Conservation (phyloP, 2,329 filamentous ascomycete species). For the Aspergillus sp. region DNA sequence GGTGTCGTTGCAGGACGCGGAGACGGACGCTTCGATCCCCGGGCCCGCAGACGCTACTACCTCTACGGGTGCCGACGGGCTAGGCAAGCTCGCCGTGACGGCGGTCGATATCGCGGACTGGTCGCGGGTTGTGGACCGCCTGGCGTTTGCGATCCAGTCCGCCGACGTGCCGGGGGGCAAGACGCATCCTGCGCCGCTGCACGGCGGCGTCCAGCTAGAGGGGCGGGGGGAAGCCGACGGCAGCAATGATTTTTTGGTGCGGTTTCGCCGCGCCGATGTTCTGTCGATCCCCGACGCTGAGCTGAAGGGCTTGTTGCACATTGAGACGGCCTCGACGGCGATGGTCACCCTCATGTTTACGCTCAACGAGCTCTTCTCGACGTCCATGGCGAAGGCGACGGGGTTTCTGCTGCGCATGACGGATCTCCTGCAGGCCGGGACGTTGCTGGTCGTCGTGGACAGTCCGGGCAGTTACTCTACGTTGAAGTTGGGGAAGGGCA, state of each 20-base stretch:
- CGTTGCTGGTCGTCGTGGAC: constrained; percentile 80
- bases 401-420: constrained; percentile 70
- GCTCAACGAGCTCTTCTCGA: constrained; percentile 88
- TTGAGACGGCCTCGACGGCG: constrained; percentile 19
- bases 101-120: constrained; percentile 85
- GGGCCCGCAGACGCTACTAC: neutral
- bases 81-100: constrained; percentile 46
- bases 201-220: constrained; percentile 10
- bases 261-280: constrained; percentile 52
- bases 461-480: constrained; percentile 93
- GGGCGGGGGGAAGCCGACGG: constrained; percentile 4
- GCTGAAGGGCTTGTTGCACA: constrained; percentile 35
- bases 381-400: constrained; percentile 72
- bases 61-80: neutral
- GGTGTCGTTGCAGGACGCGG: neutral
- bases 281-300: constrained; percentile 40
- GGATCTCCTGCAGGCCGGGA: constrained; percentile 53
- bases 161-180: constrained; percentile 26
- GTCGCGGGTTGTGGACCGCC: constrained; percentile 58
- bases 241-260: constrained; percentile 24
- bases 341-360: constrained; percentile 85
- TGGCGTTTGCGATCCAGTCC: constrained; percentile 55
- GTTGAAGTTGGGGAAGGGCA: constrained; percentile 62
- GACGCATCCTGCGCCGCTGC: constrained; percentile 25
- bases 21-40: neutral